Percentiles rank a stretch among this genome's conserved stretches.
Evolutionary conservation across 2,329 filamentous ascomycete species (phyloP).

Genomic region (Diplodia scrobiculata): DNA sequence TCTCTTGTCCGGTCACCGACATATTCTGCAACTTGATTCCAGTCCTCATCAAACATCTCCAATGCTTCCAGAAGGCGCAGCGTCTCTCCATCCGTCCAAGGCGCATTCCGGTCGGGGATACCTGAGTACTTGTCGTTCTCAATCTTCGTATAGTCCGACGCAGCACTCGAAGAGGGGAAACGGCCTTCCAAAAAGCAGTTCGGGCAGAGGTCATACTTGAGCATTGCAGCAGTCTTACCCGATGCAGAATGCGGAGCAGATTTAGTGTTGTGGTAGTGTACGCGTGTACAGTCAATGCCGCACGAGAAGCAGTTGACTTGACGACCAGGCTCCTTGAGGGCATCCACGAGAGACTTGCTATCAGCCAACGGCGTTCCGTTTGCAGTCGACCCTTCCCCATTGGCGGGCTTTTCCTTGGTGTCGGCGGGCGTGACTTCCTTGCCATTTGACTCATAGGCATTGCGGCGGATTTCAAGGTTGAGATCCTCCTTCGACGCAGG

Average conservation of each 20-base stretch:
- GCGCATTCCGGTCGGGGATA: constrained; percentile 77
- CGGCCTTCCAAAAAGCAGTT: constrained; percentile 85
- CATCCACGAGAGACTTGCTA: constrained; percentile 64
- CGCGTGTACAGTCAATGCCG: constrained; percentile 80
- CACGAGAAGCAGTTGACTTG: constrained; percentile 84
- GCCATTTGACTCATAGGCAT: constrained; percentile 90
- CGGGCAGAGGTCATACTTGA: constrained; percentile 86
- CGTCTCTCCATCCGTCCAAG: constrained; percentile 89
- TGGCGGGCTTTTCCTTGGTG: constrained; percentile 61
- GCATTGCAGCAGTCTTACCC: constrained; percentile 58
- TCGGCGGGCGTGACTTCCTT: constrained; percentile 77
- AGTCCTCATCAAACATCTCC: constrained; percentile 93
- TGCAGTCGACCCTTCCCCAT: constrained; percentile 64
- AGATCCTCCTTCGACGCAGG: constrained; percentile 74
- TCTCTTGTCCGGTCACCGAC: constrained; percentile 89
- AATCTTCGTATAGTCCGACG: constrained; percentile 81
- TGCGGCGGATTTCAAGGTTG: constrained; percentile 89
- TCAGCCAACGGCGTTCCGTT: constrained; percentile 67
- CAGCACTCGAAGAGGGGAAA: constrained; percentile 76
- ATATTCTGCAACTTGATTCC: constrained; percentile 88
- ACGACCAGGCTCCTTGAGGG: constrained; percentile 64
- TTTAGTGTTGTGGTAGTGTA: constrained; percentile 71
- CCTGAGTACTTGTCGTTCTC: constrained; percentile 83
- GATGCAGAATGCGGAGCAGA: constrained; percentile 52
- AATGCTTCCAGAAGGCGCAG: constrained; percentile 87